Percentiles rank a stretch among this genome's conserved stretches.
phyloP scores from a whole-genome alignment of 2,329 filamentous ascomycete species.

The Endoconidiophora laricicola region DNA sequence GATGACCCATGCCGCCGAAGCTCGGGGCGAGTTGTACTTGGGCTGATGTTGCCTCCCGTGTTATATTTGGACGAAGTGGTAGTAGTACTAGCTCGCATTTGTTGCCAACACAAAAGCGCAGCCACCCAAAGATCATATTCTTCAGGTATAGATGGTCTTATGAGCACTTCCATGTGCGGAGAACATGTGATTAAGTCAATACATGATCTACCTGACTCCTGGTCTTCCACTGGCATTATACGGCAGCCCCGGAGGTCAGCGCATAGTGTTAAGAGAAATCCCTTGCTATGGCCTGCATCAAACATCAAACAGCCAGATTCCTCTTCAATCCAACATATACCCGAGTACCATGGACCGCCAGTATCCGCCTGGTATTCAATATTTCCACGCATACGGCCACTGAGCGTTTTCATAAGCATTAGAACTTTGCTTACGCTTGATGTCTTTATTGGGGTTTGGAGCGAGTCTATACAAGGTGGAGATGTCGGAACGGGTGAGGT shows the following conservation, averaged over 20 bases:
- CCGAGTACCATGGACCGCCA: constrained; percentile 46
- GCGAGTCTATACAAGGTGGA: constrained; percentile 41
- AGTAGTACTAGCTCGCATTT: constrained; percentile 43
- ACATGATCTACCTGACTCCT: constrained; percentile 6
- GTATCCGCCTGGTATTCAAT: constrained; percentile 53
- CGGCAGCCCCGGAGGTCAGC: constrained; percentile 9
- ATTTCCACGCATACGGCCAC: constrained; percentile 64
- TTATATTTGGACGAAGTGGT: constrained; percentile 34
- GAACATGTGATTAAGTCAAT: constrained; percentile 9
- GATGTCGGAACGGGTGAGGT: constrained; percentile 36
- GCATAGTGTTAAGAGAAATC: constrained; percentile 8
- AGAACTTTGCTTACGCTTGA: constrained; percentile 56
- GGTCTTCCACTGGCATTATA: constrained; percentile 21
- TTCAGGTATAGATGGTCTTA: constrained; percentile 45
- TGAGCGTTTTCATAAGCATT: constrained; percentile 59
- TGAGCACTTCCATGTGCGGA: constrained; percentile 32
- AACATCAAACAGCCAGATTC: constrained; percentile 60
- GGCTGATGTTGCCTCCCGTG: constrained; percentile 20
- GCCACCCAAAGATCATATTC: constrained; percentile 70
- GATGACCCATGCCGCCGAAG: constrained; percentile 23
- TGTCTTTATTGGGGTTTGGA: constrained; percentile 42
- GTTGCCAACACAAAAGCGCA: constrained; percentile 67
- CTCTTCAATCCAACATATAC: constrained; percentile 65
- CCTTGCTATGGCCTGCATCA: constrained; percentile 34
- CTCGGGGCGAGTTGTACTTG: constrained; percentile 24